A percentile compares a stretch with the other conserved stretches of the same genome.
phyloP scores from a whole-genome alignment of 2,329 filamentous ascomycete species.

The Ceratocystis cubensis region DNA sequence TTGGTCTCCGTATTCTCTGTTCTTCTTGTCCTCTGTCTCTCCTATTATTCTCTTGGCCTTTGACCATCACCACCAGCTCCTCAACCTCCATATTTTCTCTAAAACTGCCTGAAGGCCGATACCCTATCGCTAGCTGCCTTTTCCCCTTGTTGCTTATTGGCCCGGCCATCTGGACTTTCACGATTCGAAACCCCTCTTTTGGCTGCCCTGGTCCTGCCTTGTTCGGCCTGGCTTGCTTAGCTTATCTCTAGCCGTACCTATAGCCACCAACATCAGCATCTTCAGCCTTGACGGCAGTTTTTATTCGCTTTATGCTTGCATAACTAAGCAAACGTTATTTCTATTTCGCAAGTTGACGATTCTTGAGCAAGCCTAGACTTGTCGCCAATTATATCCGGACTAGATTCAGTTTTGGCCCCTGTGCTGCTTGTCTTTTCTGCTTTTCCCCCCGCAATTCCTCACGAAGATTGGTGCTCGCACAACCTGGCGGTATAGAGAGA shows the following conservation, averaged over 20 bases:
- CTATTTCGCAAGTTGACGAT: neutral
- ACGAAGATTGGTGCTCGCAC: no score
- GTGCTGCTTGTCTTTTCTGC: neutral
- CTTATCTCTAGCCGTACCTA: neutral
- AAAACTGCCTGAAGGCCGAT: no score
- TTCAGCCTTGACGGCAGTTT: neutral
- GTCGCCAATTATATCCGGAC: neutral
- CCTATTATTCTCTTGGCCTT: no score
- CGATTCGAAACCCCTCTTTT: conserved; percentile 2
- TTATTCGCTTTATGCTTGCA: neutral
- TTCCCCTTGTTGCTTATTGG: neutral
- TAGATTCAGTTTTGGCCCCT: neutral
- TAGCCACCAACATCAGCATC: neutral
- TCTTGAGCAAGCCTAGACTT: neutral
- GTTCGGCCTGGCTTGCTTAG: neutral
- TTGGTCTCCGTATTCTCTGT: no score
- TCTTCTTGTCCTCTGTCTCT: no score
- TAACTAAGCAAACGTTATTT: no score
- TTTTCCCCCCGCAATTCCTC: neutral
- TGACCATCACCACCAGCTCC: no score
- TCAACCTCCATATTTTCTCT: neutral
- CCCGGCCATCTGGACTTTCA: neutral
- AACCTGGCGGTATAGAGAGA: neutral
- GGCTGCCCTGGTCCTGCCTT: neutral
- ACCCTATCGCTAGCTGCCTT: neutral